Evolutionary conservation across 2,329 filamentous ascomycete species (phyloP), one percentile per base, ranked within the genome.

Genomic region (Dactylella cylindrospora): DNA sequence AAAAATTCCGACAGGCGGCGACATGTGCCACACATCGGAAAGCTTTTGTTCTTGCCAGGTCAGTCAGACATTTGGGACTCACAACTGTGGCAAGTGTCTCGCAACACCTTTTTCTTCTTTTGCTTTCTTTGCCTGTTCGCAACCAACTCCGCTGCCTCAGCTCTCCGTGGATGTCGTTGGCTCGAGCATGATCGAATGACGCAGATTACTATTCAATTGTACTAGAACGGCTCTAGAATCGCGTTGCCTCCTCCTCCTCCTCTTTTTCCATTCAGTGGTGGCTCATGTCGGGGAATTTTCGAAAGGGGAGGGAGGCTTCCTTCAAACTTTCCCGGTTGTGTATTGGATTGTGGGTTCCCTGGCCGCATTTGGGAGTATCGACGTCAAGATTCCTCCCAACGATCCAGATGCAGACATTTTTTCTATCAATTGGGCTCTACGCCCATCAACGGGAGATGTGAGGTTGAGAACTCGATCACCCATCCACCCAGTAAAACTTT

Each of bases 351-450:
- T 44, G 29, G 26, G 35, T 57, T 50, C 51, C 17, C 3, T 61
- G 32, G 47, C 55, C 55, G 55, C 40, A 53, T 53, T 45, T 53
- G 55, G n/a, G 55, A 17, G 36, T 40, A 41, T 44, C 47, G 47
- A 61, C 55, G 55, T 61, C 47, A 61, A 61, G 13, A 61, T 49
- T 36, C 54, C 33, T 61, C n/a, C n/a, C n/a, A n/a, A n/a, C n/a
- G n/a, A n/a, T 53, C 55, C 55, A 61, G 32, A 61, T 53, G 23
- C 55, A 53, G 47, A 36, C n/a, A n/a, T n/a, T n/a, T n/a, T 47
- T 38, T 32, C 55, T 60, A 35, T 25, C 45, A 35, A 32, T 40
- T 26, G 38, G 54, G 54, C 54, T 52, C 28, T 28, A 61, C 55
- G 49, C 55, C 55, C 46, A 28, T 36, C 41, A 15, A 31, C 55